phyloP scores from a whole-genome alignment of 441 rosid genomes.

The Corymbia citriodora region DNA sequence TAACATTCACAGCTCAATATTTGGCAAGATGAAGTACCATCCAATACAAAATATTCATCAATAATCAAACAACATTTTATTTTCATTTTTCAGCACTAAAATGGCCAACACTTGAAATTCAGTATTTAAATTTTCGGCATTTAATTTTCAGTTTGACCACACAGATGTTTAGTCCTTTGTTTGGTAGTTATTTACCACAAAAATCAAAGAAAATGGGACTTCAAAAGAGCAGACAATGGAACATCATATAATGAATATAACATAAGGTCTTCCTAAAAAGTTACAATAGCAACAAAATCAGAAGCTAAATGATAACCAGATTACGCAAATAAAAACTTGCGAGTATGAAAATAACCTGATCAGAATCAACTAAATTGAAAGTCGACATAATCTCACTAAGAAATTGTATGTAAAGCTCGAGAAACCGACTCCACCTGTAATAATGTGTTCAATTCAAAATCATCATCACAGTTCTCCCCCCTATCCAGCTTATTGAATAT shows the following conservation, averaged over 20 bases:
- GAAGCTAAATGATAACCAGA: not conserved
- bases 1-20: not conserved
- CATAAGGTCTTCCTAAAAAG: not conserved
- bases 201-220: not conserved
- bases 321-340: not conserved
- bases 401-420: not conserved
- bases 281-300: not conserved
- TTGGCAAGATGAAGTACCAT: not conserved
- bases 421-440: constrained; percentile 52
- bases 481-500: constrained; percentile 73
- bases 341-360: not conserved
- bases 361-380: not conserved
- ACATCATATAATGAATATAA: not conserved
- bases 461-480: constrained; percentile 90
- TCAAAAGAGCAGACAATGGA: not conserved
- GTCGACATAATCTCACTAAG: not conserved
- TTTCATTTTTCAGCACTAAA: not conserved
- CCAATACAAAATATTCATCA: not conserved
- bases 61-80: not conserved
- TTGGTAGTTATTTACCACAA: not conserved
- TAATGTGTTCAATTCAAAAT: constrained; percentile 81
- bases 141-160: not conserved
- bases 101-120: not conserved
- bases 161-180: not conserved
- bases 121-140: not conserved